Conservation (phyloP, 768 basidiomycete species). For the Megacollybia marginata region DNA sequence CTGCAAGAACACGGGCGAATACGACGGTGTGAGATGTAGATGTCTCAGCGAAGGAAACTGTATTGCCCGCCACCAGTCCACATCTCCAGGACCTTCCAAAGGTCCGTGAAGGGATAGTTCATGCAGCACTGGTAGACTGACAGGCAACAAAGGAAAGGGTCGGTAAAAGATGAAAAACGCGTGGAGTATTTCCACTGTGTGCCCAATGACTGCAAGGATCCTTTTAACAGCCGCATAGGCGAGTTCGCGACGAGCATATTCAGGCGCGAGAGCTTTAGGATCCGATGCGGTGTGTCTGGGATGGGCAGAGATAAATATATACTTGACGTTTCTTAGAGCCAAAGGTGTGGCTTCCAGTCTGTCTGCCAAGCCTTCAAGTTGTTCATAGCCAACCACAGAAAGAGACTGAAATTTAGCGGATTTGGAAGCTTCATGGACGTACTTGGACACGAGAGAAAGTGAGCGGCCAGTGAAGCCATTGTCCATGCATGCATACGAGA, state of each 20-base stretch:
- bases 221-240: conserved; percentile 11
- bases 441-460: conserved; percentile 26
- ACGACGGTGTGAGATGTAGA: conserved; percentile 12
- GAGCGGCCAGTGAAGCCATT: conserved; percentile 27
- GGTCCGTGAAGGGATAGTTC: conserved; percentile 16
- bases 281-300: conserved; percentile 10
- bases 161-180: conserved; percentile 16
- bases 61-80: neutral
- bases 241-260: conserved; percentile 9
- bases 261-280: conserved; percentile 9
- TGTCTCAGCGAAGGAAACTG: conserved; percentile 11
- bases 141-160: conserved; percentile 15
- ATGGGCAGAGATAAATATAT: conserved; percentile 14
- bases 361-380: conserved; percentile 17
- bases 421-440: conserved; percentile 17
- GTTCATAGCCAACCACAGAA: conserved; percentile 15
- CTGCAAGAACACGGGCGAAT: conserved; percentile 8
- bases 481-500: conserved; percentile 27
- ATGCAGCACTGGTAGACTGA: conserved; percentile 10
- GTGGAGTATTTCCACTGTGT: conserved; percentile 11
- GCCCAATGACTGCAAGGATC: conserved; percentile 11
- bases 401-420: conserved; percentile 21
- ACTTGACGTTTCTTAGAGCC: conserved; percentile 10
- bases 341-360: conserved; percentile 14
- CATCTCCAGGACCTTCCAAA: conserved; percentile 5